A percentile compares a stretch with the other conserved stretches of the same genome.
Evolutionary conservation across 768 basidiomycete genomes (phyloP).

Genomic region (Gloeophyllum trabeum): DNA sequence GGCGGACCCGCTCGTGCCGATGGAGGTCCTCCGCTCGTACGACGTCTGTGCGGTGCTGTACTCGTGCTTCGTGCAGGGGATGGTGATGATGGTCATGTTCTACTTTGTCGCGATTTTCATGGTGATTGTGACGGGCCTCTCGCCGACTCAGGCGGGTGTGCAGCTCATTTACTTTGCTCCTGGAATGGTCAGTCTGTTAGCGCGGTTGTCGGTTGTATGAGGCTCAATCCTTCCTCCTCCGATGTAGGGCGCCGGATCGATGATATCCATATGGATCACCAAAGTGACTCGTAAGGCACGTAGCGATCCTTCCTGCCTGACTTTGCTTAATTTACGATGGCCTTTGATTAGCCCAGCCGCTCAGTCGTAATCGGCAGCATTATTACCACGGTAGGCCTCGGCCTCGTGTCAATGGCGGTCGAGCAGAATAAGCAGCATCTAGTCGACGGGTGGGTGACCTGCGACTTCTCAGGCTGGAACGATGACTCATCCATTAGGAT

Average conservation of each 20-base stretch:
- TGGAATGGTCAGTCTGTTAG: constrained; percentile 29
- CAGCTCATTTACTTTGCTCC: constrained; percentile 44
- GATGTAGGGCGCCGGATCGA: too few species aligned
- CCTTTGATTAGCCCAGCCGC: constrained; percentile 34
- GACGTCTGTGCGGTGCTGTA: constrained; percentile 29
- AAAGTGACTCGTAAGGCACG: too few species aligned
- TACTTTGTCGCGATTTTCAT: constrained; percentile 45
- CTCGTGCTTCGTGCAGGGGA: constrained; percentile 28
- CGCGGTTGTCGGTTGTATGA: too few species aligned
- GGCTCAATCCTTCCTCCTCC: too few species aligned
- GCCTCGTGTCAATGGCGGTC: constrained; percentile 31
- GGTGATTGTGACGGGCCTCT: constrained; percentile 29
- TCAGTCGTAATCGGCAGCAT: constrained; percentile 27
- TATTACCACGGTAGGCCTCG: constrained; percentile 27
- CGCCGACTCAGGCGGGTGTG: constrained; percentile 28
- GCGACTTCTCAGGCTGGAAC: too few species aligned
- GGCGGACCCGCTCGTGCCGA: constrained; percentile 33
- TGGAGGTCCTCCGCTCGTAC: constrained; percentile 29
- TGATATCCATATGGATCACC: too few species aligned
- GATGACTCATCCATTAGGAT: too few species aligned
- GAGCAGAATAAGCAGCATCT: constrained; percentile 20
- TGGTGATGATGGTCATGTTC: constrained; percentile 40
- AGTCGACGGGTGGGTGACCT: constrained; percentile 25
- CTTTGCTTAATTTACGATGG: too few species aligned
- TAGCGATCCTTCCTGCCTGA: too few species aligned